These are phyloP conservation scores for Penicillium sp. DNA, from an alignment of 2,329 filamentous ascomycete species.

Conservation along the genomic window DNA sequence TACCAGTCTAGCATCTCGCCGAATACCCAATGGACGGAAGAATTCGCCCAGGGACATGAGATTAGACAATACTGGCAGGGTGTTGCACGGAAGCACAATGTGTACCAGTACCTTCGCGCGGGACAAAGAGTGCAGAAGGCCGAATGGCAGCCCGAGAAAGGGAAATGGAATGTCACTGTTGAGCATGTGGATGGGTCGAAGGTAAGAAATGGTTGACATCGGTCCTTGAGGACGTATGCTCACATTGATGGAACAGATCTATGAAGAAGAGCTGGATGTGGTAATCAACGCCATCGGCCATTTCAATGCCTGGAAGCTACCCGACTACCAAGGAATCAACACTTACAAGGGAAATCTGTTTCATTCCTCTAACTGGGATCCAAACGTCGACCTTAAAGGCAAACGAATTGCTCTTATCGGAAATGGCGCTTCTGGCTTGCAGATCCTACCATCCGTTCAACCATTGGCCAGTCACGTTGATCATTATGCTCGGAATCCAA, in stretches of 20 bases:
- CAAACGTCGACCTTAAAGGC: slow-evolving; percentile 48
- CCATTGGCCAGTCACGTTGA: slow-evolving; percentile 50
- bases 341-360: slow-evolving; percentile 56
- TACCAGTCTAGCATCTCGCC: slow-evolving; percentile 68
- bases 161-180: slow-evolving; percentile 55
- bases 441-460: slow-evolving; percentile 44
- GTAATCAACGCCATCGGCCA: slow-evolving; percentile 62
- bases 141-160: slow-evolving; percentile 52
- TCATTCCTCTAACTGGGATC: slow-evolving; percentile 62
- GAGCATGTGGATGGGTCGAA: slow-evolving; percentile 32
- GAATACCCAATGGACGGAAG: slow-evolving; percentile 66
- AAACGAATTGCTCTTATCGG: slow-evolving; percentile 58
- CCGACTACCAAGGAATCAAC: slow-evolving; percentile 57
- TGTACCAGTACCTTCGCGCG: slow-evolving; percentile 58
- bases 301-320: slow-evolving; percentile 65
- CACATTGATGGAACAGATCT: slow-evolving; percentile 37
- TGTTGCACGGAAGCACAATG: slow-evolving; percentile 61
- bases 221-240: not conserved
- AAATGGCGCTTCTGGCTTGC: slow-evolving; percentile 62
- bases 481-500: slow-evolving; percentile 63
- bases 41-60: slow-evolving; percentile 65
- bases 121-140: slow-evolving; percentile 55
- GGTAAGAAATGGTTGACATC: slow-evolving; percentile 8
- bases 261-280: slow-evolving; percentile 55
- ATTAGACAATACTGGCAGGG: slow-evolving; percentile 66